A percentile compares a stretch with the other conserved stretches of the same genome.
These are phyloP conservation scores for Aureobasidium uvarum DNA, from an alignment of 2,329 filamentous ascomycete species.

Conservation along the genomic window DNA sequence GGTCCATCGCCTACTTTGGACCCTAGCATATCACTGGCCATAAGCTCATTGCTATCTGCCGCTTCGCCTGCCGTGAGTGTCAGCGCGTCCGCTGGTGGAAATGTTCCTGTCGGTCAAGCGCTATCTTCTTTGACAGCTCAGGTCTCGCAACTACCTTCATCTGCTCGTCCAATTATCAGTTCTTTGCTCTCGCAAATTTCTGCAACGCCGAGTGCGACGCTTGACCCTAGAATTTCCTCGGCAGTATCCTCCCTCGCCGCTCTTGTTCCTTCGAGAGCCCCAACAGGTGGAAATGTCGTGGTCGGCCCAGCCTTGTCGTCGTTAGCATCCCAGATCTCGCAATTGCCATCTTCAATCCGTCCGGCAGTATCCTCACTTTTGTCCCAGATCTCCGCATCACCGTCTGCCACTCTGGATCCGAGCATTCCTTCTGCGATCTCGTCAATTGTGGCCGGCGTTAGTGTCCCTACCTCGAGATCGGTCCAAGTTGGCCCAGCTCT, in stretches of 20 bases:
- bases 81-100: neutral
- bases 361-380: neutral
- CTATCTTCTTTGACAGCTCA: neutral
- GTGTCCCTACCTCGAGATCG: neutral
- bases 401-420: neutral
- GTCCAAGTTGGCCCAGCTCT: neutral
- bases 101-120: neutral
- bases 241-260: neutral
- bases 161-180: neutral
- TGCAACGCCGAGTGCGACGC: neutral
- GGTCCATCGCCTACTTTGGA: neutral
- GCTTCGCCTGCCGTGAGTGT: neutral
- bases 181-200: neutral
- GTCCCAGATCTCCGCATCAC: neutral
- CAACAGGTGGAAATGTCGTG: neutral
- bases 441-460: neutral
- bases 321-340: neutral
- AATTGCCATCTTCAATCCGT: conserved; percentile 1
- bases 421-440: neutral
- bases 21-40: neutral
- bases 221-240: neutral
- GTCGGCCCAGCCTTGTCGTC: conserved; percentile 4
- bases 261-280: neutral
- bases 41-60: neutral
- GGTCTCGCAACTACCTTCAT: neutral